Evolutionary conservation across 805 yeast species (phyloP), one percentile per base, ranked within the genome.

Genomic region (Debaryomyces castellii): DNA sequence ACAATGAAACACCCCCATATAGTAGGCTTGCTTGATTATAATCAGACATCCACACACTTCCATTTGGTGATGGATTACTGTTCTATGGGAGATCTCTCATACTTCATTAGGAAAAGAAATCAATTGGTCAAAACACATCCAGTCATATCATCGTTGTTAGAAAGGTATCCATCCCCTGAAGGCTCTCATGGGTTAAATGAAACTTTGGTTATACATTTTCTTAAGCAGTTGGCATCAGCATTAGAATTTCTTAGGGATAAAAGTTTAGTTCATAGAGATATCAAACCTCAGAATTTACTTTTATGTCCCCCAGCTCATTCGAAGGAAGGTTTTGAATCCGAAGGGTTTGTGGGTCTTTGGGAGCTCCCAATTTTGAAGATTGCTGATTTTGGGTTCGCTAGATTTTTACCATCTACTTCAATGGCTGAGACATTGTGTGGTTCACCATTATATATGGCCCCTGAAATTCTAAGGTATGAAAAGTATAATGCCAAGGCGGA

Each of bases 371-470:
- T 91, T 8, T 74, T 94, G 51, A 92, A 92, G 64, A 83, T 94
- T 49, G 99, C 99, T 10, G 99, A 94, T 69, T 94, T 94, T 67
- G 99, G 99, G 1, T 94, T 94, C 70, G 99, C 99, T 4, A 77
- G 98, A 50, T 88, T 91, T 60, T 74, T 94, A 57, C 99, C 99
- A 5, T 83, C 87, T 41, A 87, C 97, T 1, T 85, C 96, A 1
- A 76, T 94, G 80, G 98, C 98, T 1, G 99, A 94, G 62, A 94
- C 99, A 1, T 73, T 94, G 53, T 94, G 99, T 74, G 99, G 99
- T 1, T 89, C 96, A 9, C 99, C 99, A 3, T 76, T 94, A 37
- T 94, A 94, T 67, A 94, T 94, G 99, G 99, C 99, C 0, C 99
- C 99, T 0, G 99, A 94, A 67, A 94, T 94, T 40, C 72, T 94